phyloP scores from a whole-genome alignment of 352 stramenopile genomes.

The Lagenidium sp. region DNA sequence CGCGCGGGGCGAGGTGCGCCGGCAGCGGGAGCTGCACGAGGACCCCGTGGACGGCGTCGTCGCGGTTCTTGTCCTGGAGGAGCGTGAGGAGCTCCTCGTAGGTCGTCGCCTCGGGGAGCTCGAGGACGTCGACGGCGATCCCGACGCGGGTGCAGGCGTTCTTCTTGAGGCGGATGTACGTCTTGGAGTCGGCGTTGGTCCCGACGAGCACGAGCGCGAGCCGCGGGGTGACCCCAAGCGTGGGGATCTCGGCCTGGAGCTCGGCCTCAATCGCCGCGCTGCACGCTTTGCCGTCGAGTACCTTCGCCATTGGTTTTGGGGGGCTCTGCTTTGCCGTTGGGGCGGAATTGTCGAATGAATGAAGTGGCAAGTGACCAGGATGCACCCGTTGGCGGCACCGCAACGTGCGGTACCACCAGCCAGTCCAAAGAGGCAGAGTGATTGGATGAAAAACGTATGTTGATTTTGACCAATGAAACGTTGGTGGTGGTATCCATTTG shows the following conservation, averaged over 20 bases:
- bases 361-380: neutral
- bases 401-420: too few relatives aligned
- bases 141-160: constrained; percentile 94
- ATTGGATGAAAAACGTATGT: too few relatives aligned
- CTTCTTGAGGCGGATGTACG: constrained; percentile 98
- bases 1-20: constrained; percentile 46
- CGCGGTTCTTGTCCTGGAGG: constrained; percentile 78
- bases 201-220: constrained; percentile 95
- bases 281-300: constrained; percentile 83
- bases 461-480: neutral
- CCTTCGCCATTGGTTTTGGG: constrained; percentile 17
- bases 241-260: constrained; percentile 59
- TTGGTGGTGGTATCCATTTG: neutral
- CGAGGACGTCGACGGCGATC: constrained; percentile 80
- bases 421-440: too few relatives aligned
- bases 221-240: constrained; percentile 49
- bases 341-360: neutral
- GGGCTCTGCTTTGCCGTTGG: neutral
- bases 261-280: constrained; percentile 79
- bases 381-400: neutral
- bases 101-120: constrained; percentile 32
- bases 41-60: constrained; percentile 91
- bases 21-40: constrained; percentile 90
- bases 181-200: constrained; percentile 88
- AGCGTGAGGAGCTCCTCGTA: constrained; percentile 43